phyloP scores from a whole-genome alignment of 164 flowering plant genomes.

The Aristolochia fimbriata region DNA sequence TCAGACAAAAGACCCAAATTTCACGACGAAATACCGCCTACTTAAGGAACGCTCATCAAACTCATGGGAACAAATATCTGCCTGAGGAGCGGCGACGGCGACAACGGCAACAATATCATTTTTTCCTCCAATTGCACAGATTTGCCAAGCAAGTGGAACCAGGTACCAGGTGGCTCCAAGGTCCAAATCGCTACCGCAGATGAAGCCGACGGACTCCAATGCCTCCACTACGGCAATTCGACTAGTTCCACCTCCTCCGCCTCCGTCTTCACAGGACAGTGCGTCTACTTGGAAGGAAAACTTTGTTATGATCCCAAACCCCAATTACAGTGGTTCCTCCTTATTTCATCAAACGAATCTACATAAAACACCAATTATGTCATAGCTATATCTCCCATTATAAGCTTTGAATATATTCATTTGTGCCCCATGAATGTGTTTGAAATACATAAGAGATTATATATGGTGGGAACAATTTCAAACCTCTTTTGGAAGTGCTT shows the following conservation, averaged over 20 bases:
- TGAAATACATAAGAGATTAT: no score
- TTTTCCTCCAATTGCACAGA: conserved; percentile 28
- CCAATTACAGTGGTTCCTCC: conserved; percentile 40
- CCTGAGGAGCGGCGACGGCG: conserved; percentile 18
- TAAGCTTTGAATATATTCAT: no score
- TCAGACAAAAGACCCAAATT: conserved; percentile 16
- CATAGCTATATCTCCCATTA: no score
- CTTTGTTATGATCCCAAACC: conserved; percentile 23
- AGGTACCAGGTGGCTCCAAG: conserved; percentile 15
- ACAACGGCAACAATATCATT: conserved; percentile 11
- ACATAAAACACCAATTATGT: no score
- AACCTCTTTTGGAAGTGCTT: no score
- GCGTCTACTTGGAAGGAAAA: conserved; percentile 24
- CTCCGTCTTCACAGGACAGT: conserved; percentile 22
- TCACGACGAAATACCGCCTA: background rate
- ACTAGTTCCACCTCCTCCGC: conserved; percentile 1
- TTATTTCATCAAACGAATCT: conserved; percentile 27
- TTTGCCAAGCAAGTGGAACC: conserved; percentile 22
- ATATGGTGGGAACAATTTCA: no score
- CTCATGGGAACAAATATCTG: conserved; percentile 23
- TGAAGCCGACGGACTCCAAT: conserved; percentile 17
- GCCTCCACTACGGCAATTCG: conserved; percentile 23
- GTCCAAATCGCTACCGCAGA: conserved; percentile 31
- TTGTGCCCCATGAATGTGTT: no score
- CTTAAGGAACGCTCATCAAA: conserved; percentile 12